Evolutionary conservation across 805 yeast genomes (phyloP).

Genomic region (Ogataea chonburiensis): DNA sequence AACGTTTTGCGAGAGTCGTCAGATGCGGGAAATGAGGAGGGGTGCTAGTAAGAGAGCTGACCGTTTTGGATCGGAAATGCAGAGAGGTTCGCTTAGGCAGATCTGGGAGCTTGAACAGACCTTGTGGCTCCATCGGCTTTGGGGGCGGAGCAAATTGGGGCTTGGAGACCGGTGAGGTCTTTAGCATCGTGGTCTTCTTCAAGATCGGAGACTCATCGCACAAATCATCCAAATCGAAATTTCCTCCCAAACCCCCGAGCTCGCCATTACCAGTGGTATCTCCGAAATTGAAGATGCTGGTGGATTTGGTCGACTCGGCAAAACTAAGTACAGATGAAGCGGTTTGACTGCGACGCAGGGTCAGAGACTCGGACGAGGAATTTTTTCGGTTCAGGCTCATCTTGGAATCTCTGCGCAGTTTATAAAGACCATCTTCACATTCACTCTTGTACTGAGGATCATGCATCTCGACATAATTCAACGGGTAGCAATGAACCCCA

Average conservation of each 20-base stretch:
- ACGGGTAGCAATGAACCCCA: constrained; percentile 65
- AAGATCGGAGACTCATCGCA: constrained; percentile 26
- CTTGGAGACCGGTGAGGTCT: constrained; percentile 5
- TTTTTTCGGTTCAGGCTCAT: constrained; percentile 28
- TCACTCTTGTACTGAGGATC: constrained; percentile 50
- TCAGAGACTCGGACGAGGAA: constrained; percentile 17
- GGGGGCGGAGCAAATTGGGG: background rate
- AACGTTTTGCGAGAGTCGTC: constrained; percentile 20
- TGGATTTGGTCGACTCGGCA: constrained; percentile 20
- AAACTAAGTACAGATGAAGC: constrained; percentile 25
- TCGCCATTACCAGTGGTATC: constrained; percentile 17
- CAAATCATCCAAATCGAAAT: constrained; percentile 26
- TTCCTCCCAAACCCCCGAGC: constrained; percentile 29
- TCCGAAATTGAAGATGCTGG: constrained; percentile 7
- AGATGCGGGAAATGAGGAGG: constrained; percentile 17
- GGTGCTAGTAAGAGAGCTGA: constrained; percentile 22
- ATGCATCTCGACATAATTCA: constrained; percentile 84
- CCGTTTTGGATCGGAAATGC: constrained; percentile 30
- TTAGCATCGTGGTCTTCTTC: constrained; percentile 13
- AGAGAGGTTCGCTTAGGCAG: constrained; percentile 19
- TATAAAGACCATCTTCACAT: constrained; percentile 42
- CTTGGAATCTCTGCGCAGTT: constrained; percentile 37
- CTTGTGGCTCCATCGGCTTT: constrained; percentile 3
- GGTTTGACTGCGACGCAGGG: constrained; percentile 20
- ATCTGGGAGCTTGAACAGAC: constrained; percentile 22